Percentiles rank a stretch among this genome's conserved stretches.
Evolutionary conservation across 305 asterid species (phyloP).

Genomic region (Withania somnifera): DNA sequence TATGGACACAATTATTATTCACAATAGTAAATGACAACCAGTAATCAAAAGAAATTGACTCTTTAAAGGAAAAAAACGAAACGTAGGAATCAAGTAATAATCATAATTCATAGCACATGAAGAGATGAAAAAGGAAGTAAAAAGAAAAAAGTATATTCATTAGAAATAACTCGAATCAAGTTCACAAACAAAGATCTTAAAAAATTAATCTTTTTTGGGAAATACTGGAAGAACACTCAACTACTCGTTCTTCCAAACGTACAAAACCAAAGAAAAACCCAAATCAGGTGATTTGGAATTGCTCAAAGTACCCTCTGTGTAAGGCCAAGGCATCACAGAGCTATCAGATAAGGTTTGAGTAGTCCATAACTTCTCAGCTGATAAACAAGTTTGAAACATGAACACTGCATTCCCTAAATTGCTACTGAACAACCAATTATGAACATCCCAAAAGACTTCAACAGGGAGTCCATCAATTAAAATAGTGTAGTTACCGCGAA

Average conservation of each 20-base stretch:
- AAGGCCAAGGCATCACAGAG: slow-evolving; percentile 36
- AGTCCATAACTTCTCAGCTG: slow-evolving; percentile 52
- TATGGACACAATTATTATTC: neutral
- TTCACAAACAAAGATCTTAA: slow-evolving; percentile 5
- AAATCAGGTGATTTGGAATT: slow-evolving; percentile 41
- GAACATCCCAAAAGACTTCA: slow-evolving; percentile 81
- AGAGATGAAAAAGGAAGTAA: neutral
- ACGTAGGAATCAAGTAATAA: neutral
- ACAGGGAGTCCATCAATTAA: slow-evolving; percentile 78
- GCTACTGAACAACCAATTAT: slow-evolving; percentile 67
- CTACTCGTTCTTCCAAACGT: slow-evolving; percentile 80
- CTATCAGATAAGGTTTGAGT: slow-evolving; percentile 23
- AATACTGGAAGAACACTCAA: slow-evolving; percentile 5
- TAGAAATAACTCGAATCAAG: slow-evolving; percentile 6
- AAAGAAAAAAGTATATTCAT: slow-evolving; percentile 6
- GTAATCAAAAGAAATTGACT: neutral
- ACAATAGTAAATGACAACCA: neutral
- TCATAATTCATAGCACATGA: neutral
- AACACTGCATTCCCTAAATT: slow-evolving; percentile 55
- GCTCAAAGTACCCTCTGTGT: slow-evolving; percentile 29
- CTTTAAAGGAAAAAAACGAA: neutral
- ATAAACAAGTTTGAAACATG: slow-evolving; percentile 54
- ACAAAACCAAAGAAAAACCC: slow-evolving; percentile 61
- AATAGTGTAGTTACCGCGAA: slow-evolving; percentile 58
- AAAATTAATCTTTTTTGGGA: slow-evolving; percentile 11